These are phyloP conservation scores for Pyropia haitanensis DNA, from an alignment of 23 red algal species.

Conservation along the genomic window DNA sequence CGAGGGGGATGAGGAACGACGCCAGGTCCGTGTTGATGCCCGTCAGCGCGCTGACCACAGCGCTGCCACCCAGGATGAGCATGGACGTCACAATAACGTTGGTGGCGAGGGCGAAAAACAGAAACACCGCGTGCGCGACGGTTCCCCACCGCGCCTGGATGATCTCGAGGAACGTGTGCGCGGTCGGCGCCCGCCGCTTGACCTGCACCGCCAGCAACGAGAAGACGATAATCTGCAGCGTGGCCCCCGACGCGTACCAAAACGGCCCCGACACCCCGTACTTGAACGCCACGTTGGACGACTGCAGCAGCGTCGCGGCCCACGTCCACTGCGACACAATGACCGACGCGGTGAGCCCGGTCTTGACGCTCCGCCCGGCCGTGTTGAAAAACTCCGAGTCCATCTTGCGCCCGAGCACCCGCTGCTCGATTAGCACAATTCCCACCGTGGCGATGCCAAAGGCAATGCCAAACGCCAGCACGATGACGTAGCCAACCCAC, in stretches of 20 bases:
- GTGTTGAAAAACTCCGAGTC: slow-evolving; percentile 83
- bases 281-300: slow-evolving; percentile 52
- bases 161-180: slow-evolving; percentile 75
- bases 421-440: slow-evolving; percentile 36
- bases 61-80: slow-evolving; percentile 60
- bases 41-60: slow-evolving; percentile 50
- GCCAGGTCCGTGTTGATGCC: slow-evolving; percentile 48
- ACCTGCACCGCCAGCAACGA: slow-evolving; percentile 58
- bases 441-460: slow-evolving; percentile 56
- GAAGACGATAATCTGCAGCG: slow-evolving; percentile 67
- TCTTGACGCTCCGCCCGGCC: slow-evolving; percentile 68
- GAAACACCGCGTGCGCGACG: slow-evolving; percentile 31
- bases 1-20: slow-evolving; percentile 71
- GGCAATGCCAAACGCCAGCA: slow-evolving; percentile 48
- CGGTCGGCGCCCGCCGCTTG: slow-evolving; percentile 50
- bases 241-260: slow-evolving; percentile 77
- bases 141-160: slow-evolving; percentile 61
- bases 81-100: slow-evolving; percentile 70
- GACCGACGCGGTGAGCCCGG: slow-evolving; percentile 64
- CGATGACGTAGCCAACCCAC: slow-evolving; percentile 36
- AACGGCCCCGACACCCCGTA: slow-evolving; percentile 64
- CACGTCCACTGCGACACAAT: slow-evolving; percentile 80
- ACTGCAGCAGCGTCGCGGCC: slow-evolving; percentile 69
- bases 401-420: slow-evolving; percentile 16
- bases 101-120: slow-evolving; percentile 47